phyloP scores from a whole-genome alignment of 306 rosid genomes.

The Begonia fuchsioides region DNA sequence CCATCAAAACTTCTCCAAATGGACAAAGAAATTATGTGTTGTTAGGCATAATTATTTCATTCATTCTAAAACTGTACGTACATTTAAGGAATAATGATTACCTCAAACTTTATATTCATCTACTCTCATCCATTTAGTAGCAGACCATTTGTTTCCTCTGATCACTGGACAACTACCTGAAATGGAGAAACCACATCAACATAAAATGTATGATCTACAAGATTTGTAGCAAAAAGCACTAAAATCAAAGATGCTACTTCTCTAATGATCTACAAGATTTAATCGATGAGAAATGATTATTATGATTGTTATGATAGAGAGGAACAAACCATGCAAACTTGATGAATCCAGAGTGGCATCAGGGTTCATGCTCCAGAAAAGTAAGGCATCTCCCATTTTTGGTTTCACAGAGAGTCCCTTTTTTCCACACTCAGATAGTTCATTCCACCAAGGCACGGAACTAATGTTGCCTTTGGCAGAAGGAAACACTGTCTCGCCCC shows the following conservation, averaged over 20 bases:
- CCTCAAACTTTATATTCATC: slow-evolving; percentile 48
- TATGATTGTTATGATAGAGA: neutral
- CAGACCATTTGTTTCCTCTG: slow-evolving; percentile 84
- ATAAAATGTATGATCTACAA: neutral
- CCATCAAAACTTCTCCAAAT: no score
- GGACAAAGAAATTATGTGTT: no score
- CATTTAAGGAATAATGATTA: neutral
- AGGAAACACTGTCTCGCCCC: slow-evolving; percentile 95
- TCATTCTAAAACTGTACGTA: no score
- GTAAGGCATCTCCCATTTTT: slow-evolving; percentile 78
- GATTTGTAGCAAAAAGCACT: neutral
- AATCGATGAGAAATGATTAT: neutral
- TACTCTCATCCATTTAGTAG: slow-evolving; percentile 77
- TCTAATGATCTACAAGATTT: neutral
- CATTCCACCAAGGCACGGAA: slow-evolving; percentile 83
- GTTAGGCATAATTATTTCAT: no score
- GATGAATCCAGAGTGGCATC: slow-evolving; percentile 73
- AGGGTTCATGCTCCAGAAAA: slow-evolving; percentile 98
- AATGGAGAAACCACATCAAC: slow-evolving; percentile 1
- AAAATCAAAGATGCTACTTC: neutral
- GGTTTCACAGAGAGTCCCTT: slow-evolving; percentile 78
- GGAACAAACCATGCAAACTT: slow-evolving; percentile 71
- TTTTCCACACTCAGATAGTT: slow-evolving; percentile 77
- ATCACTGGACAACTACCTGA: slow-evolving; percentile 94
- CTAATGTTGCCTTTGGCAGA: slow-evolving; percentile 71